Evolutionary conservation across 2,329 filamentous ascomycete species (phyloP), one percentile per base, ranked within the genome.

Genomic region (Paraconiothyrium sp.): DNA sequence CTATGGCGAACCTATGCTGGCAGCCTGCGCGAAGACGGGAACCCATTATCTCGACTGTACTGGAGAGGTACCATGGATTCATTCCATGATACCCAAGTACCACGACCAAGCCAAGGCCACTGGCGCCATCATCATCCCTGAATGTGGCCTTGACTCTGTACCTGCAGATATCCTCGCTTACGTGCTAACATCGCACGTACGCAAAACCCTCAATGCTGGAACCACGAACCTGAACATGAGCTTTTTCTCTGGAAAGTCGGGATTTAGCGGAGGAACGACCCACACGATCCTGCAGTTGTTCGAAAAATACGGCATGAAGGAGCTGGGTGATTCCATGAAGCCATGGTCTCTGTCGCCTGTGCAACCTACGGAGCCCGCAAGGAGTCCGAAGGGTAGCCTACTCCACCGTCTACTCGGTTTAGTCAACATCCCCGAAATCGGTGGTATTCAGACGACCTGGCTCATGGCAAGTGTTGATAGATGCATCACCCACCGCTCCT

Each of bases 11-110:
- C 85, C 85, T 0, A 86, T 90, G 4, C 83, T 91, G 9, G 85
- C 88, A 67, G 88, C 88, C 7, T 91, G 88, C 71, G 88, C 86
- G 3, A 81, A 84, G 56, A 85, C 84, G 65, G 88, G 89, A 6
- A 91, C 89, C 4, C 88, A 91, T 73, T 91, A 91, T 69, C 76
- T 91, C 58, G 89, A 91, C 73, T 85, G 84, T 51, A 90, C 88
- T 5, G 89, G 88, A 51, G 88, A 90, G 72, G 83, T 85, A 0
- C 86, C 87, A 2, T 91, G 88, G 88, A 81, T 89, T 43, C 83
- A 84, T 64, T 83, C 87, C 50, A 88, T 90, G 79, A 83, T 90
- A 59, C 76, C 83, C 22, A 86, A 88, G 68, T 89, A 89, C 69
- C 83, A 90, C 64, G 81, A 83, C 9, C 82, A 80, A 1, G 89